Evolutionary conservation across 2,329 filamentous ascomycete species (phyloP).

Genomic region (Epichloe sylvatica): DNA sequence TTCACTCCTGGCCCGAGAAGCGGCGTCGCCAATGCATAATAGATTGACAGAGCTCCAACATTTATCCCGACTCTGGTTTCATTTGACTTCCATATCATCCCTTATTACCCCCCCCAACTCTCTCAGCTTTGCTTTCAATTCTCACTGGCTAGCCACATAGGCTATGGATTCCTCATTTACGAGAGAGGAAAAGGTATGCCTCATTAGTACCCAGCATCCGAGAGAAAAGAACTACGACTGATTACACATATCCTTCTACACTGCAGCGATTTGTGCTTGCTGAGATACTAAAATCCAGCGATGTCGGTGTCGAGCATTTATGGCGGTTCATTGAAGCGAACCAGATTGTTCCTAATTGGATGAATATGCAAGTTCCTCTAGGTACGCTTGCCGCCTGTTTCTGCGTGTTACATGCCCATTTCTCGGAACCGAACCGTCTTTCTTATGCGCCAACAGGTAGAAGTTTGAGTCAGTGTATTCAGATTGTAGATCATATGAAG

Average conservation of each 20-base stretch:
- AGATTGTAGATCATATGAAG: constrained; percentile 25
- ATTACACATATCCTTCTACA: not conserved
- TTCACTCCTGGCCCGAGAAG: not conserved
- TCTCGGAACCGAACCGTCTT: not conserved
- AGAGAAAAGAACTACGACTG: not conserved
- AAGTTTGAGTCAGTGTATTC: constrained; percentile 32
- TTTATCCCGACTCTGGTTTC: not conserved
- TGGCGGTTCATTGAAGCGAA: constrained; percentile 32
- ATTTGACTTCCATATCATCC: not conserved
- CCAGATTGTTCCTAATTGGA: constrained; percentile 30
- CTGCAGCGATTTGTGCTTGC: constrained; percentile 40
- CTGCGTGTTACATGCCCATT: not conserved
- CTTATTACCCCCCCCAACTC: not conserved
- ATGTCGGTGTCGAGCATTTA: constrained; percentile 31
- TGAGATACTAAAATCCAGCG: constrained; percentile 44
- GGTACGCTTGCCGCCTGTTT: constrained; percentile 21
- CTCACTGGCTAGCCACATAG: not conserved
- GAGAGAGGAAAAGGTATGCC: constrained; percentile 8
- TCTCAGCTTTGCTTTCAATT: not conserved
- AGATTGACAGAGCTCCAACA: not conserved
- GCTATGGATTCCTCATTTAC: constrained; percentile 6
- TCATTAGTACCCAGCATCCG: not conserved
- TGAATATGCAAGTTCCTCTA: constrained; percentile 32
- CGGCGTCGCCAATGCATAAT: not conserved
- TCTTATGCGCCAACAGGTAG: constrained; percentile 22